Evolutionary conservation across 371 early-diverging fungal genomes (phyloP).

Genomic region (Rhizopus microsporus): DNA sequence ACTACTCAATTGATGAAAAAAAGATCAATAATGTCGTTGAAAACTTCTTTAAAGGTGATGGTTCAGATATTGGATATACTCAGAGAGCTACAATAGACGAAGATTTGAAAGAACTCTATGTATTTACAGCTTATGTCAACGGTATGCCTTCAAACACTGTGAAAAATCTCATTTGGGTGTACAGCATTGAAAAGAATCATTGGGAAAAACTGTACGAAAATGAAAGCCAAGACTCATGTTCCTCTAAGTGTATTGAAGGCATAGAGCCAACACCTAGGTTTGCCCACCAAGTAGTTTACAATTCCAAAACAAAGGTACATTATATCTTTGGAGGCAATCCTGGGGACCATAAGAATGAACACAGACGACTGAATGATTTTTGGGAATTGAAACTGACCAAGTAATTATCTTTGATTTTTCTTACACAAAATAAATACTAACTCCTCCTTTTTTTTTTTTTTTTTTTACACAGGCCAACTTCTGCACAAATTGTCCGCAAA

Average conservation of each 20-base stretch:
- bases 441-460: not conserved
- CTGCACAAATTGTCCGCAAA: conserved; percentile 63
- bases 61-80: conserved; percentile 79
- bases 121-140: conserved; percentile 65
- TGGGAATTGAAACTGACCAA: conserved; percentile 79
- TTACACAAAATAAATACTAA: too few species aligned
- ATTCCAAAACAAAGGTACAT: conserved; percentile 56
- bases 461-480: conserved; percentile 65
- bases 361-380: conserved; percentile 78
- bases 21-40: conserved; percentile 70
- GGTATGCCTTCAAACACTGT: conserved; percentile 58
- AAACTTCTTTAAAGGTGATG: conserved; percentile 72
- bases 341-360: conserved; percentile 57
- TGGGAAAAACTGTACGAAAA: conserved; percentile 80
- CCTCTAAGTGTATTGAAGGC: conserved; percentile 37
- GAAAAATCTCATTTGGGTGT: conserved; percentile 74
- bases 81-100: conserved; percentile 85
- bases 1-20: conserved; percentile 81
- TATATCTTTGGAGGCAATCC: conserved; percentile 94
- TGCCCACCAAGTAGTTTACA: conserved; percentile 86
- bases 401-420: conserved; percentile 35
- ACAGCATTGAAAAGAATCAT: conserved; percentile 54
- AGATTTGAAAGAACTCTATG: conserved; percentile 76
- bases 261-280: conserved; percentile 80
- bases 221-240: conserved; percentile 40